A percentile compares a stretch with the other conserved stretches of the same genome.
Evolutionary conservation across 371 early-diverging fungal genomes (phyloP).

Genomic region (Mortierella sp.): DNA sequence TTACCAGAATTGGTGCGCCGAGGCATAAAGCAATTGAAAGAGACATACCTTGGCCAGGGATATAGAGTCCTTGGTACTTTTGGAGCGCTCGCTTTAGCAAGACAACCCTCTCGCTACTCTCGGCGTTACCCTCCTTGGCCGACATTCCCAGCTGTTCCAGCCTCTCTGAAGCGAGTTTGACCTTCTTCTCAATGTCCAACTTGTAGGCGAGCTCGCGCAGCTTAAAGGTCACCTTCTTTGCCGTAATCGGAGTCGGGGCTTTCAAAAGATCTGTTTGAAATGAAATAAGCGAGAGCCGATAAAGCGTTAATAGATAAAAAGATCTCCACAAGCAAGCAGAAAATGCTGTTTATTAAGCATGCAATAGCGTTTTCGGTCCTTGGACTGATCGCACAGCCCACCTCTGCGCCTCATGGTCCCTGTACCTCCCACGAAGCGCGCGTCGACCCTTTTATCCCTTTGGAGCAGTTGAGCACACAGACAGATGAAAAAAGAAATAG

Average conservation of each 20-base stretch:
- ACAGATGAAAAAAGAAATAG: background rate
- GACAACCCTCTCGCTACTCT: constrained; percentile 81
- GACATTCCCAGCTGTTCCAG: constrained; percentile 66
- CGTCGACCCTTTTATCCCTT: background rate
- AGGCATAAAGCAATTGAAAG: background rate
- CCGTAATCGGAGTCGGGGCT: constrained; percentile 80
- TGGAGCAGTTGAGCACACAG: background rate
- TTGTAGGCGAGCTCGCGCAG: constrained; percentile 86
- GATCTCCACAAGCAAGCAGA: too few species aligned
- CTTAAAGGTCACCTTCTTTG: constrained; percentile 88
- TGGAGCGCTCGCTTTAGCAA: constrained; percentile 83
- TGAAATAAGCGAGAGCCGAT: background rate
- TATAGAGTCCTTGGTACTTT: constrained; percentile 85
- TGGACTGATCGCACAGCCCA: constrained; percentile 14
- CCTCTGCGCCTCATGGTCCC: background rate
- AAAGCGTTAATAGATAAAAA: background rate
- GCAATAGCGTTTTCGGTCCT: background rate
- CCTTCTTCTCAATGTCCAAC: constrained; percentile 89
- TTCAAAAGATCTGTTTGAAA: constrained; percentile 68
- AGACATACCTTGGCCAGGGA: constrained; percentile 56
- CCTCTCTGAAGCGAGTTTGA: constrained; percentile 75
- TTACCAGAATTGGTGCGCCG: background rate
- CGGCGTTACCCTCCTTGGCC: constrained; percentile 62
- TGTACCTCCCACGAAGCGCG: background rate
- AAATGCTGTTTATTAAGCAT: background rate